A percentile compares a stretch with the other conserved stretches of the same genome.
phyloP scores from a whole-genome alignment of 1,139 yeast genomes.

The Taphrina pruni region DNA sequence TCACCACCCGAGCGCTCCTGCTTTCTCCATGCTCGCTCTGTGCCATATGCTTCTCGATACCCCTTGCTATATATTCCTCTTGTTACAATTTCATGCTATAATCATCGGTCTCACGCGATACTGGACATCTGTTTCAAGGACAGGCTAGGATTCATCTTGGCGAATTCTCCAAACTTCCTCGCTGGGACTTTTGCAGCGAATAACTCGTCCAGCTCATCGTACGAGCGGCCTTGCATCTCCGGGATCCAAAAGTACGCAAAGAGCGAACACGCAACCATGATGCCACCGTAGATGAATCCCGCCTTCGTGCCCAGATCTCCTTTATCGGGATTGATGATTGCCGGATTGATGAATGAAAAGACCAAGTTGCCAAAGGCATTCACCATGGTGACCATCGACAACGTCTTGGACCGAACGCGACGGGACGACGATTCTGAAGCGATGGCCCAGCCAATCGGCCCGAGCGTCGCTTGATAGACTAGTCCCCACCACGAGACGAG shows the following conservation, averaged over 20 bases:
- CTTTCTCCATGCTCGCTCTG: neutral
- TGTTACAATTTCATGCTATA: neutral
- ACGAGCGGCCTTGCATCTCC: conserved; percentile 84
- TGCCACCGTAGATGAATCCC: conserved; percentile 76
- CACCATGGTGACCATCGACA: conserved; percentile 72
- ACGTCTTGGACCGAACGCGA: conserved; percentile 74
- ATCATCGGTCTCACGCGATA: neutral
- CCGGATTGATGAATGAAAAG: conserved; percentile 74
- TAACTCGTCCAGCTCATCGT: conserved; percentile 78
- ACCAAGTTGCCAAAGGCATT: conserved; percentile 80
- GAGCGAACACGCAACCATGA: conserved; percentile 50
- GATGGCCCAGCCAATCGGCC: conserved; percentile 78
- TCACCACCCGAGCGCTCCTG: neutral
- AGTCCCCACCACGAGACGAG: conserved; percentile 10
- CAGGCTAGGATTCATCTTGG: neutral
- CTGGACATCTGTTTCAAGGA: too few relatives aligned
- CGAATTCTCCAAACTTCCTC: neutral
- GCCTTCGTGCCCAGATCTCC: conserved; percentile 55
- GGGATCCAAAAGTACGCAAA: conserved; percentile 61
- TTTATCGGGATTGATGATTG: conserved; percentile 61
- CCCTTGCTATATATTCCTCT: neutral
- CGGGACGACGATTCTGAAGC: conserved; percentile 75
- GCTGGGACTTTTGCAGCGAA: neutral
- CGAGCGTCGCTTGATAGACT: conserved; percentile 52
- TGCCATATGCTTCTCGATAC: neutral